phyloP scores from a whole-genome alignment of 345 rosid genomes.

The Populus nigra region DNA sequence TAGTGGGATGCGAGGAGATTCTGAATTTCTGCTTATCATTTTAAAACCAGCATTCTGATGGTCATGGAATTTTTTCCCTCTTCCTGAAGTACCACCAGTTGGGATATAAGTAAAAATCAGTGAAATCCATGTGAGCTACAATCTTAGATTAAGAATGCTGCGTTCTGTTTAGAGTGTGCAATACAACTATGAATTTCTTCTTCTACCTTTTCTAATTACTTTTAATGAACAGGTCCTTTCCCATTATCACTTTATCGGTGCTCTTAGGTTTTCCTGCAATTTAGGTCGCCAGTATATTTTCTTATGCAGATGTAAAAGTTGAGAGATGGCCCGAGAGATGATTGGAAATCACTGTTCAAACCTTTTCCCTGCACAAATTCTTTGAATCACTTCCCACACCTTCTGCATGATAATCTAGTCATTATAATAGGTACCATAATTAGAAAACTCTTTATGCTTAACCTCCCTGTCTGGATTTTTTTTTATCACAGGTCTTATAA shows the following conservation, averaged over 20 bases:
- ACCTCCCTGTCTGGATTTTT: constrained; percentile 10
- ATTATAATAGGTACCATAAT: neutral
- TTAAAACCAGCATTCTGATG: neutral
- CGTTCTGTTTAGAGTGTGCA: neutral
- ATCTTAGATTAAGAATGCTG: neutral
- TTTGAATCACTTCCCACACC: no score
- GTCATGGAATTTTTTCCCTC: neutral
- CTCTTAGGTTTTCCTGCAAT: no score
- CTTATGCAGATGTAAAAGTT: no score
- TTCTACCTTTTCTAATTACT: neutral
- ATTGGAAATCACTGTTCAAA: neutral
- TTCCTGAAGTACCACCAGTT: neutral
- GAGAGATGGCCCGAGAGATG: neutral
- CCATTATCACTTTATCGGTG: neutral
- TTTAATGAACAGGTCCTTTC: neutral
- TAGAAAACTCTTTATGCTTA: neutral
- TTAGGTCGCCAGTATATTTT: no score
- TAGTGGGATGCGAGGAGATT: neutral
- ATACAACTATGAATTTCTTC: neutral
- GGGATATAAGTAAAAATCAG: neutral
- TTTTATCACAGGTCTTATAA: constrained; percentile 48
- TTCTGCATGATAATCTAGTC: neutral
- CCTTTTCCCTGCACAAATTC: neutral
- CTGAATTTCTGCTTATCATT: neutral
- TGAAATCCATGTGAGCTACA: neutral